A percentile compares a stretch with the other conserved stretches of the same genome.
These are phyloP conservation scores for Xylaria sp. DNA, from an alignment of 2,329 filamentous ascomycete species.

Conservation along the genomic window DNA sequence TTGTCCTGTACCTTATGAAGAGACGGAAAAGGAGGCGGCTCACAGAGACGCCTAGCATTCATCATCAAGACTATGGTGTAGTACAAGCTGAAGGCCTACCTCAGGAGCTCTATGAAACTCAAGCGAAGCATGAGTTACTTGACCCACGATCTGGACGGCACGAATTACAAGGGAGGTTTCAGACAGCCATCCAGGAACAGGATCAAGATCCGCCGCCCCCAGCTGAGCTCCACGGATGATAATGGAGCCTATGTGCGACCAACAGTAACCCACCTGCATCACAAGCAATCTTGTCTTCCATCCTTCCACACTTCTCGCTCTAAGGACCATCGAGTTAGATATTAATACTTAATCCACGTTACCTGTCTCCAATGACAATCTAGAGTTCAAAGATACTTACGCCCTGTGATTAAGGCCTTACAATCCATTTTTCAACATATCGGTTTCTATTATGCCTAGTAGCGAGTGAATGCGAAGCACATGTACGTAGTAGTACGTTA, in stretches of 20 bases:
- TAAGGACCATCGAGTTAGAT: neutral
- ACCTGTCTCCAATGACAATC: neutral
- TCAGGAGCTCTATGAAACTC: neutral
- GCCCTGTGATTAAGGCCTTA: neutral
- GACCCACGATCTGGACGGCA: neutral
- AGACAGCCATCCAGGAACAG: neutral
- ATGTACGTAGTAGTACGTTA: neutral
- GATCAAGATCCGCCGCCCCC: too few species aligned
- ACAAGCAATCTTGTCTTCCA: neutral
- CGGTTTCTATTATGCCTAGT: neutral
- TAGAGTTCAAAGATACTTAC: neutral
- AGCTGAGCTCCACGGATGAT: neutral
- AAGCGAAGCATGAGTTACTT: neutral
- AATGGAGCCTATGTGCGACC: neutral
- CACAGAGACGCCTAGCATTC: neutral
- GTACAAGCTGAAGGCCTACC: neutral
- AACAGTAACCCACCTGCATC: neutral
- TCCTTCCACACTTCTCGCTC: neutral
- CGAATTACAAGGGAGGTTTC: neutral
- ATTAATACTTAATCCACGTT: neutral
- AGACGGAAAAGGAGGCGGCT: conserved; percentile 2
- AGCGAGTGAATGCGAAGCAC: neutral
- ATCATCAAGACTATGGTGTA: neutral
- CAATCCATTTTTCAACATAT: neutral
- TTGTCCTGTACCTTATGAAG: neutral